Conservation (phyloP, 2,329 filamentous ascomycete genomes). For the Westerdykella sp. region DNA sequence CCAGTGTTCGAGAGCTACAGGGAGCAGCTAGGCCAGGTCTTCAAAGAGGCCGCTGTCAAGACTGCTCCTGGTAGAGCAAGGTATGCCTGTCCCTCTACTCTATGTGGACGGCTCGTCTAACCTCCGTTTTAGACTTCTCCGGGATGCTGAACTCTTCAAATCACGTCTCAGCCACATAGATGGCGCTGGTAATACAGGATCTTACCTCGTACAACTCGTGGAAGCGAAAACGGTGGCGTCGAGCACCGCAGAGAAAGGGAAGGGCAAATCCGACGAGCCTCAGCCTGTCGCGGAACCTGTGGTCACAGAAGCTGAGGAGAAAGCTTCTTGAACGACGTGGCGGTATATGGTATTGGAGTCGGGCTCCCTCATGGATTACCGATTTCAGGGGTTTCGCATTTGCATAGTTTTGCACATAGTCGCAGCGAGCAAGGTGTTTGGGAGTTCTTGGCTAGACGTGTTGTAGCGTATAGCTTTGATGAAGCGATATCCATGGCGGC, state of each 20-base stretch:
- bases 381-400: background rate
- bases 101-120: constrained; percentile 5
- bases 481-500: no score
- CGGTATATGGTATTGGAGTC: background rate
- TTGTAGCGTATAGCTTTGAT: no score
- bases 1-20: constrained; percentile 79
- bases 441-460: background rate
- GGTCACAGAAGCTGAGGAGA: background rate
- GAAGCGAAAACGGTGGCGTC: constrained; percentile 47
- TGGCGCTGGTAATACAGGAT: constrained; percentile 68
- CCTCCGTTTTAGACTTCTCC: constrained; percentile 56
- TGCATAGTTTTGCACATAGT: background rate
- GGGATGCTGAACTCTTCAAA: constrained; percentile 68
- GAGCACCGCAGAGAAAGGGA: background rate
- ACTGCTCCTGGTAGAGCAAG: constrained; percentile 64
- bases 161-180: constrained; percentile 68
- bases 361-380: background rate
- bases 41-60: constrained; percentile 58
- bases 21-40: constrained; percentile 68
- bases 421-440: background rate
- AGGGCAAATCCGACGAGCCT: background rate
- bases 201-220: constrained; percentile 60
- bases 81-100: constrained; percentile 44
- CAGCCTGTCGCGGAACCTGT: background rate
- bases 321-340: background rate